Percentiles rank a stretch among this genome's conserved stretches.
These are phyloP conservation scores for Drechslera avenae DNA, from an alignment of 2,329 filamentous ascomycete species.

Conservation along the genomic window DNA sequence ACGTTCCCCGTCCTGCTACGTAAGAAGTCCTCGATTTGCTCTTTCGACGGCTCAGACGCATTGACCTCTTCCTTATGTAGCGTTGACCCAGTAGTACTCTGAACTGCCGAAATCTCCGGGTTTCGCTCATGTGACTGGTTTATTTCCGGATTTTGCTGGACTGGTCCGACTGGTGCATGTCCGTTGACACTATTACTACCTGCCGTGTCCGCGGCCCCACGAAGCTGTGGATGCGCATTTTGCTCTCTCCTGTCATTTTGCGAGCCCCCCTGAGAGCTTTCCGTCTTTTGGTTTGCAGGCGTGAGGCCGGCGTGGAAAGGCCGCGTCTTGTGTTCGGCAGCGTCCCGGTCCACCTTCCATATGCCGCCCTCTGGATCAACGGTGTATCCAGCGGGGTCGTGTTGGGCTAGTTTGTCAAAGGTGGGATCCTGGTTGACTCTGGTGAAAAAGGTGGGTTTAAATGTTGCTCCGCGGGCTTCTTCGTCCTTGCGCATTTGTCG, in stretches of 20 bases:
- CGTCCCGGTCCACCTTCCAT: conserved; percentile 40
- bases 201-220: neutral
- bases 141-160: neutral
- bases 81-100: no score
- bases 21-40: conserved; percentile 28
- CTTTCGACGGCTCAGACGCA: conserved; percentile 5
- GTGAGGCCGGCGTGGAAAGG: conserved; percentile 39
- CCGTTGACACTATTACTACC: neutral
- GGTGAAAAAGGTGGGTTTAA: conserved; percentile 51
- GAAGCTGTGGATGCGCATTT: neutral
- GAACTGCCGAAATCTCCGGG: neutral
- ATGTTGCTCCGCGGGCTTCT: conserved; percentile 43
- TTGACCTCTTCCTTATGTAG: no score
- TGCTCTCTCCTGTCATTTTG: neutral
- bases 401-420: conserved; percentile 31
- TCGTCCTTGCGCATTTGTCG: conserved; percentile 50
- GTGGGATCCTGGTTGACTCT: conserved; percentile 34
- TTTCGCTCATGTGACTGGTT: neutral
- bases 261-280: neutral
- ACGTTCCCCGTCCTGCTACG: conserved; percentile 26
- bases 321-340: conserved; percentile 26
- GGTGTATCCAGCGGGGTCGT: conserved; percentile 27
- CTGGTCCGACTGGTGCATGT: neutral
- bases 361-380: conserved; percentile 35
- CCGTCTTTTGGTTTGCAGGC: conserved; percentile 28